Evolutionary conservation across 331 rosid species (phyloP).

Genomic region (Acacia pycnantha): DNA sequence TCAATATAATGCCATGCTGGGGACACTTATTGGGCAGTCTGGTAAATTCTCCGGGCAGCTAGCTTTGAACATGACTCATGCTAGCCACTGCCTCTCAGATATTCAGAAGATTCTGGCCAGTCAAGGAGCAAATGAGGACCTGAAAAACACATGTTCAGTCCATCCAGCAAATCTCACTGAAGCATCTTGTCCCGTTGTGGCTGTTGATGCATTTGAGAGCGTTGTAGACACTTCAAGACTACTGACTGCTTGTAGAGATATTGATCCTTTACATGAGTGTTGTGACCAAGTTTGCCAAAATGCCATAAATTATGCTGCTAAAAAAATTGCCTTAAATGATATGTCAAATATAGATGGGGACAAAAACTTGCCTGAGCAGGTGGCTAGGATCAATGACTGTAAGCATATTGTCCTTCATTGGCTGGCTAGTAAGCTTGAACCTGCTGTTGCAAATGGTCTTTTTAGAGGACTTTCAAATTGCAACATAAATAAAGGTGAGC

Average conservation of each 20-base stretch:
- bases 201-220: conserved; percentile 56
- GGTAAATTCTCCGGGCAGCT: conserved; percentile 60
- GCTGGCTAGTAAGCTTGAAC: conserved; percentile 60
- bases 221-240: conserved; percentile 53
- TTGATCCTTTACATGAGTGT: conserved; percentile 64
- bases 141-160: conserved; percentile 50
- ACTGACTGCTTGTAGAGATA: conserved; percentile 56
- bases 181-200: conserved; percentile 54
- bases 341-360: conserved; percentile 36
- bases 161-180: conserved; percentile 51
- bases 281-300: conserved; percentile 64
- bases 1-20: conserved; percentile 54
- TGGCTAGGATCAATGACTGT: conserved; percentile 50
- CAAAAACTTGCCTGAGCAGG: conserved; percentile 23
- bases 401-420: conserved; percentile 54
- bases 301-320: conserved; percentile 55
- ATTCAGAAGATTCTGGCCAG: conserved; percentile 51
- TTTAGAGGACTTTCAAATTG: conserved; percentile 70
- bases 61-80: conserved; percentile 51
- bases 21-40: conserved; percentile 57
- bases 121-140: conserved; percentile 57
- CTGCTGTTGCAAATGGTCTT: conserved; percentile 43
- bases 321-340: conserved; percentile 47
- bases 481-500: conserved; percentile 64
- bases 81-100: conserved; percentile 65